Base-by-base conservation (phyloP, 2,329 filamentous ascomycete genomes). In the Ambrosiella xylebori region DNA sequence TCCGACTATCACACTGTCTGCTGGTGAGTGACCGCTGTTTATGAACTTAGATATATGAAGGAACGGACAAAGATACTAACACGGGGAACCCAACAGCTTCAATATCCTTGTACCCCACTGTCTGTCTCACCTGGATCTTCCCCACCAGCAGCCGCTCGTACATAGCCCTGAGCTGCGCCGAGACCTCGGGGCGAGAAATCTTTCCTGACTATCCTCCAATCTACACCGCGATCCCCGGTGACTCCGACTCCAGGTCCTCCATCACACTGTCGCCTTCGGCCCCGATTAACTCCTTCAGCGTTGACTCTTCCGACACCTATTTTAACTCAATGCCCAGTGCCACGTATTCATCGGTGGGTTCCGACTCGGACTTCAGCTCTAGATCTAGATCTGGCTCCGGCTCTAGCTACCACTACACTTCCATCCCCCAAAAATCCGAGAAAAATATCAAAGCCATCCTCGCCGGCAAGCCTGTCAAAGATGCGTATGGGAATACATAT, bases 1-100 rank as follows among this genome's bases (percentile, higher is more conserved):
- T 61, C 64, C 3, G 59, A 62, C 3, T 66, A 69, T 53, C 67
- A 69, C 53, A 70, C 68, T 2, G 61, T 70, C 13, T 70, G 68
- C 65, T 70, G 69, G 68, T 70, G 63, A 53, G 59, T 15, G 3
- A 7, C 7, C 1, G 9, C 45, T 35, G 13, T 64, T 52, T 47
- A 59, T 45, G 38, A 57, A 15, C 37, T 37, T 36, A 27, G 19
- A 27, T 27, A 27, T 27, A 27, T 27, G 19, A 27, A 3, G 19
- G 19, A 27, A 27, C 3, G 19, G 19, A 27, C 36, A 35, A 40
- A 17, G 27, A 39, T 58, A 37, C 39, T 47, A 35, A 64, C 52
- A 64, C 56, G 19, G 2, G 9, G 7, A 45, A n/a, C 19, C 8
- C 15, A n/a, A n/a, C 19, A 67, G 64, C 57, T 62, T 57, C 12